phyloP scores from a whole-genome alignment of 345 rosid species.

The Noccaea caerulescens region DNA sequence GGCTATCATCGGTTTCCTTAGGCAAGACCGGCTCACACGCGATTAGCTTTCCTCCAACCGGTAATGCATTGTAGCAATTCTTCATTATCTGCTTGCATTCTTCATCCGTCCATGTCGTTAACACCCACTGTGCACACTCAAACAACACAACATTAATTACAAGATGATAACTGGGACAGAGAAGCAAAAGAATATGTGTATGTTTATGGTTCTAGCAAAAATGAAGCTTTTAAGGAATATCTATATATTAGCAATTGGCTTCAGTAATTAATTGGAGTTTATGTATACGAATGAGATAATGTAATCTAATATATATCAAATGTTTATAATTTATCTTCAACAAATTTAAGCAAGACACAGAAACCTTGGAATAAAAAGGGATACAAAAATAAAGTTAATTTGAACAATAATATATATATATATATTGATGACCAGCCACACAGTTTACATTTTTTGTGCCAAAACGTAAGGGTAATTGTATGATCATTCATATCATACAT shows the following conservation, averaged over 20 bases:
- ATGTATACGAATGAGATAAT: background rate
- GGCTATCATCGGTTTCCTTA: conserved; percentile 64
- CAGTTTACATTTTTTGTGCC: background rate
- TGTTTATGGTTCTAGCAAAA: background rate
- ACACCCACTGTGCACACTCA: conserved; percentile 62
- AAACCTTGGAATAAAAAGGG: background rate
- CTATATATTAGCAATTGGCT: background rate
- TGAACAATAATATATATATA: too few species aligned
- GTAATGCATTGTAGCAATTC: conserved; percentile 81
- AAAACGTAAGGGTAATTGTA: too few species aligned
- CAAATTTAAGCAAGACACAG: background rate
- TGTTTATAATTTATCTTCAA: background rate
- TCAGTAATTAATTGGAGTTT: background rate
- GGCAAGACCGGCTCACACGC: conserved; percentile 89
- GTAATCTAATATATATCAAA: background rate
- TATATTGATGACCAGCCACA: background rate
- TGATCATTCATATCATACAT: too few species aligned
- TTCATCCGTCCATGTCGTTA: conserved; percentile 77
- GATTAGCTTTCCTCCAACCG: conserved; percentile 73
- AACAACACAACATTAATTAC: conserved; percentile 13
- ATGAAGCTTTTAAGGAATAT: background rate
- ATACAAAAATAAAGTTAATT: background rate
- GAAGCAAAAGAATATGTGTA: background rate
- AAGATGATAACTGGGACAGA: background rate
- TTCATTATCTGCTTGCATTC: conserved; percentile 82